phyloP scores from a whole-genome alignment of 768 basidiomycete species.

The Suillus fuscotomentosus region DNA sequence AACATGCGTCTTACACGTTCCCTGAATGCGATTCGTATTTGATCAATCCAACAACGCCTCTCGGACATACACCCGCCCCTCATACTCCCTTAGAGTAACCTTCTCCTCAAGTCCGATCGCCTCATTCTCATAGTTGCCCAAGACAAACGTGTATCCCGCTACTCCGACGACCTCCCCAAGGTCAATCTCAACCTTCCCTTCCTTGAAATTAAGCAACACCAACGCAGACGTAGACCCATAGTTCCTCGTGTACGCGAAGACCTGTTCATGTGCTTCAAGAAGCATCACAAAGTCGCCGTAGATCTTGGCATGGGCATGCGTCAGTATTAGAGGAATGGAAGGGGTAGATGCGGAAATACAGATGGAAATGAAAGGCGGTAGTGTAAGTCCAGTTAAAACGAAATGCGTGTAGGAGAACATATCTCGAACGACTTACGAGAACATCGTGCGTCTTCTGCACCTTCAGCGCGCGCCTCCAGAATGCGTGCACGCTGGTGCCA shows the following conservation, averaged over 20 bases:
- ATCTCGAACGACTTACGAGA: not conserved
- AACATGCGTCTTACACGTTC: not conserved
- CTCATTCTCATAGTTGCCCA: conserved; percentile 25
- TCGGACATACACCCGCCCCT: conserved; percentile 26
- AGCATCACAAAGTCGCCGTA: conserved; percentile 61
- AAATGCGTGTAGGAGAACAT: not conserved
- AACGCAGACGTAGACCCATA: conserved; percentile 33
- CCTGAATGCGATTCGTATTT: not conserved
- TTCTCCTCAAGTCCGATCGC: conserved; percentile 4
- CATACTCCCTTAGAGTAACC: conserved; percentile 24
- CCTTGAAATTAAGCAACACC: conserved; percentile 49
- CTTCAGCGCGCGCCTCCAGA: conserved; percentile 57
- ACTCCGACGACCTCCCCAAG: conserved; percentile 2
- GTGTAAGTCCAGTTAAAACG: not conserved
- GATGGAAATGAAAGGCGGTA: not conserved
- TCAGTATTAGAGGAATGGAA: not conserved
- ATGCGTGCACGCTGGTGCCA: conserved; percentile 51
- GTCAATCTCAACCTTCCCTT: conserved; percentile 21
- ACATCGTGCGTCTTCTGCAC: conserved; percentile 42
- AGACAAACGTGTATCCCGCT: conserved; percentile 13
- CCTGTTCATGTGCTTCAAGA: conserved; percentile 41
- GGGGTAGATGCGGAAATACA: not conserved
- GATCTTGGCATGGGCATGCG: conserved; percentile 35
- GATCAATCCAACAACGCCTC: not conserved
- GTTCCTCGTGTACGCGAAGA: conserved; percentile 54